These are phyloP conservation scores for Diaporthe batatas DNA, from an alignment of 2,329 filamentous ascomycete genomes.

Conservation along the genomic window DNA sequence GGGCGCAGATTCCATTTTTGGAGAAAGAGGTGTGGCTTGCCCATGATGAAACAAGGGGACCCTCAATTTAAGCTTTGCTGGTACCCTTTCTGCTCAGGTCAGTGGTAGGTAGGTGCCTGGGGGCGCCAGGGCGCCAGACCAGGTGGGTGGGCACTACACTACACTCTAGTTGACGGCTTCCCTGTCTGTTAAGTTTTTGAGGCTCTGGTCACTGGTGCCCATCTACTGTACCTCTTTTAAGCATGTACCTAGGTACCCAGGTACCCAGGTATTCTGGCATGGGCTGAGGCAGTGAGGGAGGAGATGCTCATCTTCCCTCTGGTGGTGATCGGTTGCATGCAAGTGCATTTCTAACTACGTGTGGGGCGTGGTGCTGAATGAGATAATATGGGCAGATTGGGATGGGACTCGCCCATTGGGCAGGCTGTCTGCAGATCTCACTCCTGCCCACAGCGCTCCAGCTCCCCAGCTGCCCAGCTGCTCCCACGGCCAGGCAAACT, in stretches of 20 bases:
- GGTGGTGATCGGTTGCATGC: neutral
- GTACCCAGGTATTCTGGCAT: neutral
- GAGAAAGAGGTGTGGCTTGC: constrained; percentile 28
- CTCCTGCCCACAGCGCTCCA: neutral
- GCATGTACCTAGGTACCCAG: too few relatives aligned
- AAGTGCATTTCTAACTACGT: too few relatives aligned
- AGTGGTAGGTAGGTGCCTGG: neutral
- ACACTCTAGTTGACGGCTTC: neutral
- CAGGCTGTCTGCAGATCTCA: constrained; percentile 4
- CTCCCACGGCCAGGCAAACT: neutral
- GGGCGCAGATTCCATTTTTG: constrained; percentile 30
- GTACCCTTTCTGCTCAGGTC: constrained; percentile 4
- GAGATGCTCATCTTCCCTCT: neutral
- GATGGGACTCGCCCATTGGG: constrained; percentile 20
- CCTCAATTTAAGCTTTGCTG: constrained; percentile 33
- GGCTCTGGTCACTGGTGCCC: constrained; percentile 10
- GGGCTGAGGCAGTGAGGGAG: neutral
- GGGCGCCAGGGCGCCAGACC: too few relatives aligned
- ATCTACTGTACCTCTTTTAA: too few relatives aligned
- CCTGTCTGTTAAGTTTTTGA: constrained; percentile 12
- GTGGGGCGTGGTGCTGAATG: constrained; percentile 11
- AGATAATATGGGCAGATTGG: constrained; percentile 29
- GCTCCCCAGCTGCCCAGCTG: too few relatives aligned
- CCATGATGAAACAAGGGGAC: constrained; percentile 30
- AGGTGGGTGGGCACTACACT: too few relatives aligned